Base-by-base conservation (phyloP, 2,329 filamentous ascomycete genomes). In the Helotiales sp. region DNA sequence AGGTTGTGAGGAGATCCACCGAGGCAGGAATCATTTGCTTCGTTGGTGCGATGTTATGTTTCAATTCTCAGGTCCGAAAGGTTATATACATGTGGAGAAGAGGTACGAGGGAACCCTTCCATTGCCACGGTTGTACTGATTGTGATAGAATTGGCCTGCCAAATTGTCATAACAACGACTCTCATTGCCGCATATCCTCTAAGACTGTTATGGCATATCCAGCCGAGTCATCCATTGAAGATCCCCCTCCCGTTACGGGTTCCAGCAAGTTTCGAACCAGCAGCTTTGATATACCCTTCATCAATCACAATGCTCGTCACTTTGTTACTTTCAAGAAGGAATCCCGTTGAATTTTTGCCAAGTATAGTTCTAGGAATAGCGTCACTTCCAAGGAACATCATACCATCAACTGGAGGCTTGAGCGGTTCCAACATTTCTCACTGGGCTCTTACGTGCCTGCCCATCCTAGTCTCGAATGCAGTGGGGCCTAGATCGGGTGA, bases 211-310 rank as follows among this genome's bases (percentile, higher is more conserved):
- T 71, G 79, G 20, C 86, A 86, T 83, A 64, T 72, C 24, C 70
- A 69, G 15, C 70, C 72, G 24, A 60, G 68, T 28, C 64, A 59
- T 20, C 70, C 70, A 37, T 76, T 70, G 65, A 71, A 73, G 62
- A 63, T 50, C 17, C 70, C 72, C 28, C 65, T 74, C 11, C 66
- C 69, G 22, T 74, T 89, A 40, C 76, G 77, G 32, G 82, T 97
- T 43, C 93, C 93, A 0, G 81, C 88, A 3, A 85, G 87, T n/a
- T 97, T 97, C 79, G 95, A 98, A 75, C 94, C 93, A 2, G 95
- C 95, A 6, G 93, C 94, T 11, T 84, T 97, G n/a, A 79, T 97
- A 65, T 98, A 97, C 77, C 95, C 95, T 20, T 86, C 91, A 6
- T 80, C 89, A 2, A 84, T 97, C 32, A 93, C 94, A 0, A 80